Percentiles rank a stretch among this genome's conserved stretches.
phyloP scores from a whole-genome alignment of 768 basidiomycete species.

The Suillus sp. region DNA sequence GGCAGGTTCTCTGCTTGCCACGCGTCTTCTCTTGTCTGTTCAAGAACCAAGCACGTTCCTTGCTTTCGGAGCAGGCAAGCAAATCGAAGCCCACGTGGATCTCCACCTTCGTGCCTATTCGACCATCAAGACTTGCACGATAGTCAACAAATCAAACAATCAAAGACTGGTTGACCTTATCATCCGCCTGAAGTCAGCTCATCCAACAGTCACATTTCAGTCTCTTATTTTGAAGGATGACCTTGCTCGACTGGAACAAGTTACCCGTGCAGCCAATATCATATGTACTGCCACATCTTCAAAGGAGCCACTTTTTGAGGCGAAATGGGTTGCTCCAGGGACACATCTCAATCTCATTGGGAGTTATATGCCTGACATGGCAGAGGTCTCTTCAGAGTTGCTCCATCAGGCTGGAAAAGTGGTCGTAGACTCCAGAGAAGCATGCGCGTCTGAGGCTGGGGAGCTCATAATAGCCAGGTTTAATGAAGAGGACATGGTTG shows the following conservation, averaged over 20 bases:
- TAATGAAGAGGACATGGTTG: constrained; percentile 46
- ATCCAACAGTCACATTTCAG: constrained; percentile 28
- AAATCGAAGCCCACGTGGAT: constrained; percentile 64
- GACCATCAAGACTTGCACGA: constrained; percentile 52
- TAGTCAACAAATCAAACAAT: constrained; percentile 64
- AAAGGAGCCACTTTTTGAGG: constrained; percentile 67
- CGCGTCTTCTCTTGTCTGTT: constrained; percentile 48
- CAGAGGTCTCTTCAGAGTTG: constrained; percentile 65
- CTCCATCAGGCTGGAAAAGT: constrained; percentile 57
- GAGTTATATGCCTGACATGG: constrained; percentile 81
- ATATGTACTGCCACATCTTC: constrained; percentile 80
- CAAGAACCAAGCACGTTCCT: constrained; percentile 47
- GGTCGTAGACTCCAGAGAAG: constrained; percentile 74
- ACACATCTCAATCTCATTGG: constrained; percentile 79
- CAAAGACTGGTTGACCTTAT: constrained; percentile 46
- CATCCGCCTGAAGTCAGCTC: constrained; percentile 26
- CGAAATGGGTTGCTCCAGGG: constrained; percentile 58
- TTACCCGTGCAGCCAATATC: constrained; percentile 44
- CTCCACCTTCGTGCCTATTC: constrained; percentile 61
- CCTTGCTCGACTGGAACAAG: not conserved
- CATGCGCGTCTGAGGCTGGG: constrained; percentile 77
- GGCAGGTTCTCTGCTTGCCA: constrained; percentile 70
- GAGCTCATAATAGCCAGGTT: constrained; percentile 68
- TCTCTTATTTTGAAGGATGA: constrained; percentile 16
- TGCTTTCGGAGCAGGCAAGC: constrained; percentile 74